Conservation (phyloP, 495 filamentous ascomycete genomes). For the Hypoxylon crocopeplum region DNA sequence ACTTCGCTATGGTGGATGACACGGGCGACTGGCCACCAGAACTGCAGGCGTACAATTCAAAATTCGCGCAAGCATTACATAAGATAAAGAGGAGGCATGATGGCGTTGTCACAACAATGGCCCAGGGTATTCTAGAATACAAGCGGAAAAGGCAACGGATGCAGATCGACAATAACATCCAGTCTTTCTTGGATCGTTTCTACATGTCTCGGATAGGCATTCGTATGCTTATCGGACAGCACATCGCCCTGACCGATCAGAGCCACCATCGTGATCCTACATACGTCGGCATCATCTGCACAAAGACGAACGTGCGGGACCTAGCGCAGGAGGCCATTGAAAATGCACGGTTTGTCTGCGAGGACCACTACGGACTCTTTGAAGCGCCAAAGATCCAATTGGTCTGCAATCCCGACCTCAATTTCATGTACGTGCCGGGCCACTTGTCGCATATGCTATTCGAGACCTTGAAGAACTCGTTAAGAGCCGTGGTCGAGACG, state of each 20-base stretch:
- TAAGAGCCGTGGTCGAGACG: constrained; percentile 94
- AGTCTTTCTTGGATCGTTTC: constrained; percentile 95
- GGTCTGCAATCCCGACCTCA: constrained; percentile 87
- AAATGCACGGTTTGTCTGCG: constrained; percentile 96
- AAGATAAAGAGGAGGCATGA: constrained; percentile 96
- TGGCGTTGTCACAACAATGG: constrained; percentile 92
- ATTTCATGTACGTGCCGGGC: constrained; percentile 99
- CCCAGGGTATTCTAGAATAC: constrained; percentile 96
- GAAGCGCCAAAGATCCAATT: constrained; percentile 97
- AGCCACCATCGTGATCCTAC: constrained; percentile 83
- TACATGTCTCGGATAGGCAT: constrained; percentile 99
- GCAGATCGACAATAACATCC: constrained; percentile 97
- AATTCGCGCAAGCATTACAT: constrained; percentile 83
- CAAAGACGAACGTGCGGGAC: constrained; percentile 95
- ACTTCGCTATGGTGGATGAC: constrained; percentile 92
- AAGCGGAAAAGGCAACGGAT: constrained; percentile 95
- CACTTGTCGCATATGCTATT: constrained; percentile 99
- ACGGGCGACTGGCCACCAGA: constrained; percentile 92
- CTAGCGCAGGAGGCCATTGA: constrained; percentile 97
- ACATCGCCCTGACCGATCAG: constrained; percentile 95
- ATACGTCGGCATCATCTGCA: constrained; percentile 98
- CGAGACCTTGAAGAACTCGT: constrained; percentile 97
- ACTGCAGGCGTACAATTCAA: constrained; percentile 89
- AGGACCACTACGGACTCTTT: constrained; percentile 98
- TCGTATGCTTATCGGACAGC: constrained; percentile 97